Conservation (phyloP, 148 eudicot genomes). For the Mesembryanthemum crystallinum region DNA sequence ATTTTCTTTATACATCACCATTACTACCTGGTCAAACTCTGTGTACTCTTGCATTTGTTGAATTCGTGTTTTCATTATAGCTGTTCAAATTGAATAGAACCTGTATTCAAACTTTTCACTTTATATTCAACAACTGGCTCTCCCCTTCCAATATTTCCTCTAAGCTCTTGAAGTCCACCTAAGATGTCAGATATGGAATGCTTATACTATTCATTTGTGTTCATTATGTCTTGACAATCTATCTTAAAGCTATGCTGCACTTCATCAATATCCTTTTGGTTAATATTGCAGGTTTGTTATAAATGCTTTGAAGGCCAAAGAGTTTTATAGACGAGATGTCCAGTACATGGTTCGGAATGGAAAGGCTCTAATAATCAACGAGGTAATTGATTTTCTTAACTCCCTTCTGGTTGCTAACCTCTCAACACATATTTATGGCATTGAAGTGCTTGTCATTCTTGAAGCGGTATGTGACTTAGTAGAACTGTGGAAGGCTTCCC, state of each 20-base stretch:
- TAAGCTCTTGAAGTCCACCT: background rate
- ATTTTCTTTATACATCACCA: background rate
- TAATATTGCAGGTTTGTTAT: conserved; percentile 69
- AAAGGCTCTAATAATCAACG: conserved; percentile 88
- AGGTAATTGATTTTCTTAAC: conserved; percentile 42
- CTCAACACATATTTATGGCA: background rate
- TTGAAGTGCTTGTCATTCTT: background rate
- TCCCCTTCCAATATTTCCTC: conserved; percentile 8
- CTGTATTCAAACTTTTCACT: background rate
- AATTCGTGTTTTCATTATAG: background rate
- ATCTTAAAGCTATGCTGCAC: background rate
- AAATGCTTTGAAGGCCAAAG: conserved; percentile 96
- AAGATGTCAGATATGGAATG: background rate
- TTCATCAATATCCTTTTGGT: background rate
- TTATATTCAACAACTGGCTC: background rate
- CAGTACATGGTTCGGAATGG: conserved; percentile 92
- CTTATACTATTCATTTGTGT: background rate
- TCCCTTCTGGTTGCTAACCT: background rate
- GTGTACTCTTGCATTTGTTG: background rate
- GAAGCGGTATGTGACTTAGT: background rate
- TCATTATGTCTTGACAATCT: background rate
- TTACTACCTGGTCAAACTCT: background rate
- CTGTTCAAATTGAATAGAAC: background rate
- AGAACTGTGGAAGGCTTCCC: background rate
- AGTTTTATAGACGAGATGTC: conserved; percentile 84